These are phyloP conservation scores for Heliosperma pusillum DNA, from an alignment of 148 eudicot genomes.

Conservation along the genomic window DNA sequence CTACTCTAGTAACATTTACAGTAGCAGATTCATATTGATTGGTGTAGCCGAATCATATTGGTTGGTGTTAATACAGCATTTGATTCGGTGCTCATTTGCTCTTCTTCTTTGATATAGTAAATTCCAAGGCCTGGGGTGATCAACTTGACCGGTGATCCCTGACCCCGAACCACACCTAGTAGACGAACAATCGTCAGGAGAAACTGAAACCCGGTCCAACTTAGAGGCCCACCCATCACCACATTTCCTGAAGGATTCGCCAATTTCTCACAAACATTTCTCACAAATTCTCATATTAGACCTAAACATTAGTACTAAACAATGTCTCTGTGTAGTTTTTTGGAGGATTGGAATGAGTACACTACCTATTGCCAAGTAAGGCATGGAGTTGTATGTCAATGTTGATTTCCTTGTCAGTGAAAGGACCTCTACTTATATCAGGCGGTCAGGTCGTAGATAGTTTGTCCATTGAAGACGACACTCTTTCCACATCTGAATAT, in stretches of 20 bases:
- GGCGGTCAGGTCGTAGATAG: slow-evolving; percentile 25
- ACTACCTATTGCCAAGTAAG: slow-evolving; percentile 32
- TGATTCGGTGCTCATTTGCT: no score
- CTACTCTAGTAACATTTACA: background rate
- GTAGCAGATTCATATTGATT: background rate
- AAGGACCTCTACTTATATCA: slow-evolving; percentile 29
- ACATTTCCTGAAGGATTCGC: slow-evolving; percentile 31
- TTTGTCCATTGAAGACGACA: slow-evolving; percentile 33
- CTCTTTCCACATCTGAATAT: slow-evolving; percentile 30
- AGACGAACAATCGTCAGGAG: slow-evolving; percentile 18
- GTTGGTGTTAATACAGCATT: no score
- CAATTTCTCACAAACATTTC: slow-evolving; percentile 21
- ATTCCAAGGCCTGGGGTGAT: no score
- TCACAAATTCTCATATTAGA: no score
- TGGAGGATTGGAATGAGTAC: background rate
- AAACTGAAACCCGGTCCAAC: slow-evolving; percentile 4
- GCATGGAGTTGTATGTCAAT: slow-evolving; percentile 27
- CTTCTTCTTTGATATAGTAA: background rate
- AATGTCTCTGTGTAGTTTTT: no score
- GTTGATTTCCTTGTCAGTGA: slow-evolving; percentile 21
- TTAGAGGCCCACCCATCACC: background rate
- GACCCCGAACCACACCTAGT: no score
- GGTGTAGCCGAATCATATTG: no score
- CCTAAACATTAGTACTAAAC: no score
- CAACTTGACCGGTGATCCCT: slow-evolving; percentile 22